phyloP scores from a whole-genome alignment of 2,329 filamentous ascomycete species.

The Anisogramma anomala region DNA sequence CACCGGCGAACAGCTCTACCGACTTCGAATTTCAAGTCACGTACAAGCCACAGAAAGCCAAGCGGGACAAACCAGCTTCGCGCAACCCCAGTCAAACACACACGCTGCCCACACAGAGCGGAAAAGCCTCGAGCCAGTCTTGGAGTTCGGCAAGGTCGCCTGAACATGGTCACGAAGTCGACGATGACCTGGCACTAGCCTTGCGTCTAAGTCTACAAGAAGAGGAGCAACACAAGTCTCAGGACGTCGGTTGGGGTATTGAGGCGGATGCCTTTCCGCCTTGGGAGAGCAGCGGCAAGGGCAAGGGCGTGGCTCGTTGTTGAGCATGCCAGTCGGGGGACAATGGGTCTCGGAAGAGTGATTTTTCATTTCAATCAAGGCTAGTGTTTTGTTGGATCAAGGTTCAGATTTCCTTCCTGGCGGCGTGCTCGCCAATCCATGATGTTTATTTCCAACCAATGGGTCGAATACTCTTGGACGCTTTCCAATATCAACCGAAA shows the following conservation, averaged over 20 bases:
- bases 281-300: conserved; percentile 27
- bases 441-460: no score
- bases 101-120: conserved; percentile 21
- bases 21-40: conserved; percentile 42
- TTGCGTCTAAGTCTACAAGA: conserved; percentile 49
- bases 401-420: no score
- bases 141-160: conserved; percentile 14
- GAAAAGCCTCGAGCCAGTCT: conserved; percentile 12
- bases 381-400: background rate
- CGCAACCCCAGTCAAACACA: conserved; percentile 23
- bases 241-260: conserved; percentile 14
- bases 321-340: background rate
- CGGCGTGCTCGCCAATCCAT: no score
- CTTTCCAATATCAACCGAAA: no score
- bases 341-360: background rate
- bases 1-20: conserved; percentile 32
- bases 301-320: conserved; percentile 26
- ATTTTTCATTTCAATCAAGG: background rate
- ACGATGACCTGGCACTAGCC: conserved; percentile 50
- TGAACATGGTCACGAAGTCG: conserved; percentile 19
- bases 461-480: no score
- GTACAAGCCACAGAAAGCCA: conserved; percentile 32
- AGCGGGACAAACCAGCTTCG: conserved; percentile 25
- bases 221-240: conserved; percentile 27
- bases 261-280: conserved; percentile 22